phyloP scores from a whole-genome alignment of 345 rosid species.

The Sonneratia alba region DNA sequence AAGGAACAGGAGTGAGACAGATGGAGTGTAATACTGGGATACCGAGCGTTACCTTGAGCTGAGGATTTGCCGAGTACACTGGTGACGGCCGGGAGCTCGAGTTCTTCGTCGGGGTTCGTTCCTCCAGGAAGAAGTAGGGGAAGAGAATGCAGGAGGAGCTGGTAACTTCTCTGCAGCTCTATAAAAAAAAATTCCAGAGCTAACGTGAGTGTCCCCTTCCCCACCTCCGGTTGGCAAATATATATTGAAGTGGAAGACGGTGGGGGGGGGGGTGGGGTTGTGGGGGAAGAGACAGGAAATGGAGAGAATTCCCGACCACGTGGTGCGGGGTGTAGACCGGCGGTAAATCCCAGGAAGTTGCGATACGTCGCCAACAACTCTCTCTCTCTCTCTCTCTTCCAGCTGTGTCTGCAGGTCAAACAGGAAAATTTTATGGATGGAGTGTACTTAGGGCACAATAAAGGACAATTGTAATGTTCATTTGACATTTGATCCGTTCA shows the following conservation, averaged over 20 bases:
- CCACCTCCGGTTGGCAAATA: neutral
- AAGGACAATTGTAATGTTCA: neutral
- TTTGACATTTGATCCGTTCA: too few species aligned
- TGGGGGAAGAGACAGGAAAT: too few species aligned
- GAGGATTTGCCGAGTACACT: neutral
- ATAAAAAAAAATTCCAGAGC: too few species aligned
- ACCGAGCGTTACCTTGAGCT: neutral
- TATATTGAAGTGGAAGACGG: neutral
- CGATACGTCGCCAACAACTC: too few species aligned
- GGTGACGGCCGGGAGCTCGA: neutral
- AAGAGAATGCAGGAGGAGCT: neutral
- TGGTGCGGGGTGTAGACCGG: neutral
- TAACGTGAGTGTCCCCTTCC: too few species aligned
- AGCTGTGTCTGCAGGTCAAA: too few species aligned
- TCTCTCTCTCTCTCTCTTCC: too few species aligned
- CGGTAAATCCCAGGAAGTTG: neutral
- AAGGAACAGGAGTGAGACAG: too few species aligned
- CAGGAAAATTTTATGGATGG: neutral
- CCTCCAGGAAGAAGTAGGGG: neutral
- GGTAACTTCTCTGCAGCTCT: too few species aligned
- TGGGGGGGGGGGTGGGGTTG: neutral
- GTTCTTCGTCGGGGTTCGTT: neutral
- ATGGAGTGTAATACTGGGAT: too few species aligned
- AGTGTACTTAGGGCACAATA: neutral
- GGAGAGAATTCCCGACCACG: neutral